These are phyloP conservation scores for Oehlia diaphana DNA, from an alignment of 192 early-diverging fungal genomes.

Conservation along the genomic window DNA sequence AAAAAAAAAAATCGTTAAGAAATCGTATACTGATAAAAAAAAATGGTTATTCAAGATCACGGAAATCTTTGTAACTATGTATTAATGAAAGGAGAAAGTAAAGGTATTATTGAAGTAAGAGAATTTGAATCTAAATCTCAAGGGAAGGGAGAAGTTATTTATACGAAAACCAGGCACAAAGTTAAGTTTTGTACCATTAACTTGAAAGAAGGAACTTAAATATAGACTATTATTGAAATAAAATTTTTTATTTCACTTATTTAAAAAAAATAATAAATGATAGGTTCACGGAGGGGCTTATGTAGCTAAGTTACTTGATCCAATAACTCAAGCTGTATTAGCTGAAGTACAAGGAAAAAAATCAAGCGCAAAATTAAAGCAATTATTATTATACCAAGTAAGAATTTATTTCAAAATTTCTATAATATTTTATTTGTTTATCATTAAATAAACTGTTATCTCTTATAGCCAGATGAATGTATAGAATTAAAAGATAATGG, in stretches of 20 bases:
- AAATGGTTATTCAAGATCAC: neutral
- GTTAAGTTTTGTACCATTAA: neutral
- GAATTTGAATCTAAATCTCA: conserved; percentile 1
- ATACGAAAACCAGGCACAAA: conserved; percentile 4
- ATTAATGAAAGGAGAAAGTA: conserved; percentile 1
- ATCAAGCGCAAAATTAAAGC: conserved; percentile 4
- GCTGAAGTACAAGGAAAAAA: conserved; percentile 20
- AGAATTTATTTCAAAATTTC: neutral
- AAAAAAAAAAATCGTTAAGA: too few species aligned
- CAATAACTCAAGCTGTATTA: conserved; percentile 10
- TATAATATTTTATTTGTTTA: too few species aligned
- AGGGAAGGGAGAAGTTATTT: neutral
- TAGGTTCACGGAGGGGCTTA: neutral
- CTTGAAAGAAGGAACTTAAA: neutral
- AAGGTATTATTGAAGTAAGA: conserved; percentile 10
- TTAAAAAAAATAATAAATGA: neutral
- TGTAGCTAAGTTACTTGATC: neutral
- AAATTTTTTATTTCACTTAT: neutral
- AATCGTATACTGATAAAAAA: too few species aligned
- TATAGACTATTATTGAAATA: neutral
- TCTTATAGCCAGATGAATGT: conserved; percentile 17
- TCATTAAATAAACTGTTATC: neutral
- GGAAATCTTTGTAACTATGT: neutral
- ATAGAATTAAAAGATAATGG: conserved; percentile 20
- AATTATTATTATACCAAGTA: conserved; percentile 22